A percentile compares a stretch with the other conserved stretches of the same genome.
Evolutionary conservation across 495 filamentous ascomycete species (phyloP).

Genomic region (Cenococcum geophilum): DNA sequence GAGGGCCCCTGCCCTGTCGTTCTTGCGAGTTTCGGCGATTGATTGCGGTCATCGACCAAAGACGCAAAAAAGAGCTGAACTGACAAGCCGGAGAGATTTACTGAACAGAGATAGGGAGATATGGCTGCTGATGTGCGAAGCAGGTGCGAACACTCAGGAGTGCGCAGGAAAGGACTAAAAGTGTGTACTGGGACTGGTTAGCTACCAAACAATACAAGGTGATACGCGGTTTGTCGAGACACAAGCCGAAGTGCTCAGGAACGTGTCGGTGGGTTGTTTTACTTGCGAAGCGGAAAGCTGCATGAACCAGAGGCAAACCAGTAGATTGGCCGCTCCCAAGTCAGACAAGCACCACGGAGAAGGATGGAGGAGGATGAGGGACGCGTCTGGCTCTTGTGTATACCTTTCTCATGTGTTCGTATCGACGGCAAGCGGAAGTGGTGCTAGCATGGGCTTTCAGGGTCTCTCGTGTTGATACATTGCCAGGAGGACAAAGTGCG

Average conservation of each 20-base stretch:
- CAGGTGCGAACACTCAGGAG: conserved; percentile 20
- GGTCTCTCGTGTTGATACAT: conserved; percentile 22
- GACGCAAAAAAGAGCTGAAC: background rate
- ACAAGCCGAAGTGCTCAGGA: conserved; percentile 24
- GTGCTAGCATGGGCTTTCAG: conserved; percentile 21
- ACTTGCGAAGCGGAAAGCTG: conserved; percentile 17
- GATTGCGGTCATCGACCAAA: background rate
- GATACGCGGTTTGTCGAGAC: conserved; percentile 22
- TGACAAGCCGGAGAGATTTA: background rate
- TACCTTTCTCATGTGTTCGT: conserved; percentile 31
- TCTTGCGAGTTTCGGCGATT: conserved; percentile 1
- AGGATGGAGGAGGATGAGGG: conserved; percentile 3
- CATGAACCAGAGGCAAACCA: conserved; percentile 20
- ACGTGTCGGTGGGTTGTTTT: conserved; percentile 29
- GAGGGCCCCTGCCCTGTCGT: background rate
- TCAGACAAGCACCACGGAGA: conserved; percentile 23
- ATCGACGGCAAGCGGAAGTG: conserved; percentile 10
- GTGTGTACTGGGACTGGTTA: conserved; percentile 26
- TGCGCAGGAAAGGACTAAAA: conserved; percentile 10
- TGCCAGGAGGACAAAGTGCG: conserved; percentile 17
- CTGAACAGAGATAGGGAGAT: conserved; percentile 10
- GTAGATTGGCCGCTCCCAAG: conserved; percentile 16
- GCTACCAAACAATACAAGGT: conserved; percentile 30
- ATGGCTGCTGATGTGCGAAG: conserved; percentile 22
- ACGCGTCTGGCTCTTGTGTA: conserved; percentile 18